phyloP scores from a whole-genome alignment of 306 rosid genomes.

The Vigna trinervia region DNA sequence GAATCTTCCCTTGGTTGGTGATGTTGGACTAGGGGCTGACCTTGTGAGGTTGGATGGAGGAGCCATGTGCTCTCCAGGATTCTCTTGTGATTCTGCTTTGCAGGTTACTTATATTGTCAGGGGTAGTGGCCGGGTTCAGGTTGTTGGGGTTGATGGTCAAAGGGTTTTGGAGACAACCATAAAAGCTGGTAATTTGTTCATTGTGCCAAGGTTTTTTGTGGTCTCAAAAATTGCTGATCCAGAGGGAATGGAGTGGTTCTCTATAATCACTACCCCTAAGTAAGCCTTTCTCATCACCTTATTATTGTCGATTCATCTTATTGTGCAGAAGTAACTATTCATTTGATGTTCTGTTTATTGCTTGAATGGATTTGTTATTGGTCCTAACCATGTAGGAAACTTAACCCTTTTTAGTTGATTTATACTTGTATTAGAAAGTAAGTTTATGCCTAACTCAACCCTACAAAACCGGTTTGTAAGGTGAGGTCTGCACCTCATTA shows the following conservation, averaged over 20 bases:
- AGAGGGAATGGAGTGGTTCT: conserved; percentile 90
- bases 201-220: conserved; percentile 85
- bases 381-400: background rate
- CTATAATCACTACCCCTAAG: conserved; percentile 83
- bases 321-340: background rate
- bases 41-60: conserved; percentile 77
- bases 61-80: conserved; percentile 89
- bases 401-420: background rate
- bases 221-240: conserved; percentile 84
- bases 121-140: conserved; percentile 80
- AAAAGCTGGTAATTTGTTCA: conserved; percentile 77
- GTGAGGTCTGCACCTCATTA: too few relatives aligned
- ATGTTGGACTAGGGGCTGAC: conserved; percentile 82
- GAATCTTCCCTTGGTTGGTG: conserved; percentile 84
- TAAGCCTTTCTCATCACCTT: conserved; percentile 39
- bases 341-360: conserved; percentile 2
- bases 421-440: background rate
- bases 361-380: background rate
- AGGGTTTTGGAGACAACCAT: conserved; percentile 78
- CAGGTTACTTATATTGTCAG: conserved; percentile 82
- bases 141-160: conserved; percentile 74
- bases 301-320: background rate
- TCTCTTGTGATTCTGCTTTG: conserved; percentile 80
- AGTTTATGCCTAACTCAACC: too few relatives aligned
- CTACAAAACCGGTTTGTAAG: too few relatives aligned